Evolutionary conservation across 495 filamentous ascomycete genomes (phyloP).

Genomic region (Paragyromitra xinjiangensis): DNA sequence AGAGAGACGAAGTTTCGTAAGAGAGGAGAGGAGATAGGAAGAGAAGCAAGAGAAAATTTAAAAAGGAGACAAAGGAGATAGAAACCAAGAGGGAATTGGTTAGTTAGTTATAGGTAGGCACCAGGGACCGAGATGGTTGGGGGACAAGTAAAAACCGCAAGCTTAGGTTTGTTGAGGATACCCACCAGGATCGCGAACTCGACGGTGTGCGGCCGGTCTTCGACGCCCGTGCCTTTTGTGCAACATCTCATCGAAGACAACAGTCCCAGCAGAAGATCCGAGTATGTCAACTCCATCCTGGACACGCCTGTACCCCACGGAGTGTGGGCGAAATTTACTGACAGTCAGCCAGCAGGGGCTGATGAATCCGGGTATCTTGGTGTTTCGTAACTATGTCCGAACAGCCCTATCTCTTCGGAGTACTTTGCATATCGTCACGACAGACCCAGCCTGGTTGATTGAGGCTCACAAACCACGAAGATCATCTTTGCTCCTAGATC

Average conservation of each 20-base stretch:
- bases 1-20: slow-evolving; percentile 13
- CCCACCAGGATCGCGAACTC: slow-evolving; percentile 35
- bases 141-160: slow-evolving; percentile 46
- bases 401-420: not conserved
- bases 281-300: slow-evolving; percentile 39
- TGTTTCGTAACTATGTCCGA: not conserved
- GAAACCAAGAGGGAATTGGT: slow-evolving; percentile 27
- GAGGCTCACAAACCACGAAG: slow-evolving; percentile 17
- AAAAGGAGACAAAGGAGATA: slow-evolving; percentile 16
- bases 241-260: slow-evolving; percentile 33
- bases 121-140: slow-evolving; percentile 39
- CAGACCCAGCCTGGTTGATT: slow-evolving; percentile 2
- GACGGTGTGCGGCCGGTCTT: slow-evolving; percentile 31
- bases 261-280: slow-evolving; percentile 39
- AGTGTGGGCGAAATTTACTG: slow-evolving; percentile 7
- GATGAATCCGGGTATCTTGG: slow-evolving; percentile 18
- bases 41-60: slow-evolving; percentile 24
- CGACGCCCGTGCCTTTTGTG: slow-evolving; percentile 37
- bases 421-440: not conserved
- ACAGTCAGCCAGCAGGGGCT: not conserved
- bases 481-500: not conserved
- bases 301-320: slow-evolving; percentile 7
- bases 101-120: slow-evolving; percentile 35
- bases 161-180: slow-evolving; percentile 48
- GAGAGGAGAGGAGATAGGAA: slow-evolving; percentile 30